phyloP scores from a whole-genome alignment of 169 alveolate genomes.

The Plasmodium fragile region DNA sequence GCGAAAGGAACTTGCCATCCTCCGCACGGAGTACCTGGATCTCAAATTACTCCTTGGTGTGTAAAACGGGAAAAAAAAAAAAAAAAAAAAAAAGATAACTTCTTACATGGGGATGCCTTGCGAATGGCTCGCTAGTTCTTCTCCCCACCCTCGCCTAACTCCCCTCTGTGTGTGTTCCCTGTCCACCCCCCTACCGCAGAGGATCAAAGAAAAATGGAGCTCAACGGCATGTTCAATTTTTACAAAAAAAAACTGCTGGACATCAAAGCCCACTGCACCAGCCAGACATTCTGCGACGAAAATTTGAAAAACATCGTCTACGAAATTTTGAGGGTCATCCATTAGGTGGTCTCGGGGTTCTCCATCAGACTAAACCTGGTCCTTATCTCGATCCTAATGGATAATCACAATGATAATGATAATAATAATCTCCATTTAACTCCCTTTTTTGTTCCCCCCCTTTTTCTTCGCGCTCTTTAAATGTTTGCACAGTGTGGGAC shows the following conservation, averaged over 20 bases:
- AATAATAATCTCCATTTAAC: not conserved
- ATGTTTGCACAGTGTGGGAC: not conserved
- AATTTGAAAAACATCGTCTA: slow-evolving; percentile 64
- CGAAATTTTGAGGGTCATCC: slow-evolving; percentile 64
- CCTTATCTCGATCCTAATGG: not conserved
- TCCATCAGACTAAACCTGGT: not conserved
- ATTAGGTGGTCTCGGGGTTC: not conserved
- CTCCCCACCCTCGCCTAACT: not conserved
- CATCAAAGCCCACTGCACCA: slow-evolving; percentile 55
- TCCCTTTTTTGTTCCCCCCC: not conserved
- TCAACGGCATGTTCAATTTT: slow-evolving; percentile 33
- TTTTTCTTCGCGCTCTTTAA: not conserved
- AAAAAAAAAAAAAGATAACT: not conserved
- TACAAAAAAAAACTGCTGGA: slow-evolving; percentile 54
- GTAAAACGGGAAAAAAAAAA: not conserved
- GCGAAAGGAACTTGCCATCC: slow-evolving; percentile 41
- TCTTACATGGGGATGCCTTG: not conserved
- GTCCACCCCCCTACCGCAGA: not conserved
- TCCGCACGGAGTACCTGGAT: slow-evolving; percentile 47
- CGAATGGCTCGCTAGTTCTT: not conserved
- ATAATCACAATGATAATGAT: no score
- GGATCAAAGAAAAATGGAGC: slow-evolving; percentile 58
- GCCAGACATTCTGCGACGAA: slow-evolving; percentile 64
- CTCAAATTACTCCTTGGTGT: slow-evolving; percentile 44
- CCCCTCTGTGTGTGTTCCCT: not conserved